Conservation (phyloP, 73 alveolate species). For the Stentor coeruleus region DNA sequence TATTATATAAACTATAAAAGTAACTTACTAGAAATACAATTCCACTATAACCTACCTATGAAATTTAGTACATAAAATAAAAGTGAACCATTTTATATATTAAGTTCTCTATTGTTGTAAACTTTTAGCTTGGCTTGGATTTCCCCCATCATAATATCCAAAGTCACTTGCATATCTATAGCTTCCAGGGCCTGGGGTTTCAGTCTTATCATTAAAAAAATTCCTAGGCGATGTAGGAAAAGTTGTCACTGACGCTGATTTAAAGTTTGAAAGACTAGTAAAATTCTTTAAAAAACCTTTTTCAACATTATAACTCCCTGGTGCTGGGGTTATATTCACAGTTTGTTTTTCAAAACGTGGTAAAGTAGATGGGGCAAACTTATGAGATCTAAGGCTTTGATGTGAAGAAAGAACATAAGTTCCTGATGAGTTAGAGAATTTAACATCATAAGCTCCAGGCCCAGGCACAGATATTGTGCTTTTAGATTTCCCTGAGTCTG, state of each 20-base stretch:
- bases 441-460: constrained; percentile 62
- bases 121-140: too few relatives aligned
- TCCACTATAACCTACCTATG: too few relatives aligned
- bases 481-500: constrained; percentile 7
- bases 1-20: too few relatives aligned
- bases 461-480: constrained; percentile 46
- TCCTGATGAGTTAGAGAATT: constrained; percentile 11
- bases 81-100: too few relatives aligned
- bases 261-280: constrained; percentile 15
- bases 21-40: too few relatives aligned
- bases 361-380: not conserved
- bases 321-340: constrained; percentile 34
- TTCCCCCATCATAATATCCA: constrained; percentile 65
- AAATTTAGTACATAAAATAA: too few relatives aligned
- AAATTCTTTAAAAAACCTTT: constrained; percentile 31
- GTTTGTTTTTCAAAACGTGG: not conserved
- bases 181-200: constrained; percentile 90
- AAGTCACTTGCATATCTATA: constrained; percentile 80
- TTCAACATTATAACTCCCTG: constrained; percentile 38
- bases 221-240: constrained; percentile 1
- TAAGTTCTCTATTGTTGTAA: too few relatives aligned
- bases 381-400: not conserved
- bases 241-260: constrained; percentile 19
- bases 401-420: not conserved
- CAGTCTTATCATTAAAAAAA: constrained; percentile 1